Evolutionary conservation across 176 grass and related monocot species (phyloP), one percentile per base, ranked within the genome.

Genomic region (Echinochloa phyllopogon): DNA sequence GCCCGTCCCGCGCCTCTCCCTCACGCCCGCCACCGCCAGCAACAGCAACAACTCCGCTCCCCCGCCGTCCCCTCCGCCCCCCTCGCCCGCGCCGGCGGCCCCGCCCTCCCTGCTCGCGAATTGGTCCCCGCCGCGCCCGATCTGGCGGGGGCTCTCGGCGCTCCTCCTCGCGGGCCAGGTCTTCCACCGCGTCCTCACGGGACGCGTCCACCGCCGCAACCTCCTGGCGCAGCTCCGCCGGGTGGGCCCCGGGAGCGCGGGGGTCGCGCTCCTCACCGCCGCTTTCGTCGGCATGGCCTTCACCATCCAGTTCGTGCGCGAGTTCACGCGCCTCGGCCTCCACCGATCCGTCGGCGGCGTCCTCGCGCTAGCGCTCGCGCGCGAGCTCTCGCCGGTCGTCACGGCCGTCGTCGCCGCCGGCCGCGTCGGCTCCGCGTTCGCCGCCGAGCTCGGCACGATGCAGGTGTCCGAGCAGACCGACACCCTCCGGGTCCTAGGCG

Each of bases 241-340:
- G 40, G 93, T 94, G 3, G 96, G 96, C 0, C 96, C 96, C 12
- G 87, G 86, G 48, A 96, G 93, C 84, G 77, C 91, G 10, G 96
- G 96, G n/a, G 96, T 99, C 49, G 76, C 94, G 10, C 91, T 99
- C 64, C 91, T 99, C 69, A 99, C 96, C 36, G 93, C 96, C 29
- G 65, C 96, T 51, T 99, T 99, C 76, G 91, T 99, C 43, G 96
- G 96, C 81, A 99, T 99, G 96, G 96, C 96, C 52, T 99, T 96
- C 94, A 99, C 96, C 78, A 99, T 99, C 88, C 94, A 96, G 89
- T 99, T 99, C 84, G 96, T 99, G 77, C 92, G 96, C 86, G 96
- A 99, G 83, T 99, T 99, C 89, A 99, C 96, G 24, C 89, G 96
- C 77, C 96, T 99, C 48, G 96, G 96, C 17, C 91, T 99, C 72